A percentile compares a stretch with the other conserved stretches of the same genome.
phyloP scores from a whole-genome alignment of 78 protist genomes.

The Protostelium mycophagum region DNA sequence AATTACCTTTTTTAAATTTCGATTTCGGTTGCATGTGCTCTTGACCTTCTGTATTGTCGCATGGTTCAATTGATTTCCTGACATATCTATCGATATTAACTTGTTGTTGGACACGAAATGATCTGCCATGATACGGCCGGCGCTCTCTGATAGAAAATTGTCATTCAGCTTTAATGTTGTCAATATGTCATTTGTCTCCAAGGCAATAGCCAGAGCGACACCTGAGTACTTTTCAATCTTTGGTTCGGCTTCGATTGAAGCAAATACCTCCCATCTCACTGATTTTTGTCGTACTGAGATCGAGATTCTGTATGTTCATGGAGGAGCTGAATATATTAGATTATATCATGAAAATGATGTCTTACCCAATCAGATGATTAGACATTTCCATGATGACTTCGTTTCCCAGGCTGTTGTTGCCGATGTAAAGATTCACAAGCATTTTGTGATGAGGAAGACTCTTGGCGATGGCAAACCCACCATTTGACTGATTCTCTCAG shows the following conservation, averaged over 20 bases:
- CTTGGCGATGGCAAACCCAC: background rate
- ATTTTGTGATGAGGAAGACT: background rate
- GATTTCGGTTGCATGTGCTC: background rate
- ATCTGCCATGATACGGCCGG: background rate
- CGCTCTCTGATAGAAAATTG: background rate
- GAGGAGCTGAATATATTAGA: background rate
- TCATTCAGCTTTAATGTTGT: background rate
- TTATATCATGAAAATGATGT: no score
- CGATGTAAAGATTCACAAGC: background rate
- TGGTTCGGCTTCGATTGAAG: no score
- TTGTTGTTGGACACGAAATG: background rate
- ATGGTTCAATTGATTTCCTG: background rate
- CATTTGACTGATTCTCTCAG: background rate
- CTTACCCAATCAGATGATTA: background rate
- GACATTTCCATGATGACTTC: background rate
- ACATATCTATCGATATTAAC: background rate
- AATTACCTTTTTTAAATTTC: background rate
- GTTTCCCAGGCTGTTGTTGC: background rate
- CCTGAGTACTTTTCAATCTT: no score
- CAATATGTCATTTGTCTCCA: background rate
- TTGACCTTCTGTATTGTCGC: background rate
- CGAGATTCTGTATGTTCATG: background rate
- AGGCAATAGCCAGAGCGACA: background rate
- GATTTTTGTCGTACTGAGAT: background rate
- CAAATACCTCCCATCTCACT: background rate